Base-by-base conservation (phyloP, 768 basidiomycete species). In the Psilocybe sp. region DNA sequence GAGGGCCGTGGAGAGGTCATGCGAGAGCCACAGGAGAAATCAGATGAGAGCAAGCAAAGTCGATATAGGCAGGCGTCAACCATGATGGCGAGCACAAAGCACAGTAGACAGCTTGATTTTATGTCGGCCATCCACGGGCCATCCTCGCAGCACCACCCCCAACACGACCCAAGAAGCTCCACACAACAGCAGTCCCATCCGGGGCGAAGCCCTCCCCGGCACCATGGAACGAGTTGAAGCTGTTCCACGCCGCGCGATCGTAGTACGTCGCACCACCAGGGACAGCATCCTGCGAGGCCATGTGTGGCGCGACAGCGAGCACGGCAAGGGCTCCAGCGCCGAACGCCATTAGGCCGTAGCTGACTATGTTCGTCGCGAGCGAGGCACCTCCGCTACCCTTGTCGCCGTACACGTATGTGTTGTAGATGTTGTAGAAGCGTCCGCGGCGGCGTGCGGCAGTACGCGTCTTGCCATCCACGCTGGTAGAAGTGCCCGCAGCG, bases 341-440 rank as follows among this genome's bases (percentile, higher is more conserved):
- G 54, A 82, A 72, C 64, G 81, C 81, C 59, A 87, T 68, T 36
- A 80, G 60, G 2, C 79, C 65, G 50, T 85, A 83, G 5, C 71
- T 70, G 9, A 69, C 74, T 18, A 72, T 49, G 3, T 69, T 59
- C 37, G 58, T 65, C 1, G 53, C 28, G 41, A 33, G 41, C 40
- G 56, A 42, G 3, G 54, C 66, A 56, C 58, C 70, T 14, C 63
- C 61, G 18, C 69, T 65, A 15, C 62, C 47, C 15, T 66, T 72
- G 46, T 74, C 71, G 55, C 77, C 74, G 54, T 77, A 80, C 32
- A 80, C 71, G 47, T 80, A 80, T 7, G 88, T 91, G 66, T 92
- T 92, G 66, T 92, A 90, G 61, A 92, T 88, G 66, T 90, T 92
- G 71, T 88, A 92, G 64, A 92, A 90, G 44, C 83, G 75, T 43